Conservation (phyloP, 2,329 filamentous ascomycete species). For the Ophiostoma triangulosporum region DNA sequence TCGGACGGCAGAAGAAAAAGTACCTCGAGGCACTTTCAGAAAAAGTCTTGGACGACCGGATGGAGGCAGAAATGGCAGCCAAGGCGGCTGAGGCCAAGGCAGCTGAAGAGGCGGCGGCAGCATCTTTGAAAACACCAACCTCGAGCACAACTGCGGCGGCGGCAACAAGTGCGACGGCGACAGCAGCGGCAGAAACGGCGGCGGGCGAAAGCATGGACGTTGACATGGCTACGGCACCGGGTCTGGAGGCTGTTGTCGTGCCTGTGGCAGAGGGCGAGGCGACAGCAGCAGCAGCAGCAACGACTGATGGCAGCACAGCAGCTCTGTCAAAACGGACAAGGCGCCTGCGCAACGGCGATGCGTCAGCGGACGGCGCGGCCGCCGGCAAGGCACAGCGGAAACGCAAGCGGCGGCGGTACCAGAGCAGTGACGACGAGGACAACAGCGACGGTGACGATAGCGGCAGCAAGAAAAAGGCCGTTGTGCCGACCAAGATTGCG, state of each 20-base stretch:
- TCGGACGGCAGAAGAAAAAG: constrained; percentile 12
- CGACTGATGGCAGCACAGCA: neutral
- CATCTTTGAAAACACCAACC: neutral
- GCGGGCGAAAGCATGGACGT: constrained; percentile 23
- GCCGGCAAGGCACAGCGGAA: constrained; percentile 12
- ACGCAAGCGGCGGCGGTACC: constrained; percentile 6
- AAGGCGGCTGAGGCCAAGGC: neutral
- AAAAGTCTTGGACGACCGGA: constrained; percentile 10
- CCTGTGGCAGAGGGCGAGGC: constrained; percentile 16
- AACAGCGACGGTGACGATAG: constrained; percentile 2
- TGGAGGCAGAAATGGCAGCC: neutral
- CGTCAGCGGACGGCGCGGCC: neutral
- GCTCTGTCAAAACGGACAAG: neutral
- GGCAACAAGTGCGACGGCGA: neutral
- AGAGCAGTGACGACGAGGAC: constrained; percentile 4
- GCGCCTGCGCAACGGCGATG: neutral
- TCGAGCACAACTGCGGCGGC: neutral
- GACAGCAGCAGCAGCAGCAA: constrained; percentile 2
- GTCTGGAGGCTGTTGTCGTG: constrained; percentile 9
- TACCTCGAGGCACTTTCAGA: constrained; percentile 13
- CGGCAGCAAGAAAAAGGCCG: constrained; percentile 23
- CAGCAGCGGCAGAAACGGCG: neutral
- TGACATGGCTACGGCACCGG: constrained; percentile 19
- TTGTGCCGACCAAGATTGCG: constrained; percentile 40
- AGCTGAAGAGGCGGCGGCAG: neutral